Conservation (phyloP, 2,329 filamentous ascomycete species). For the Neospermospora avenae region DNA sequence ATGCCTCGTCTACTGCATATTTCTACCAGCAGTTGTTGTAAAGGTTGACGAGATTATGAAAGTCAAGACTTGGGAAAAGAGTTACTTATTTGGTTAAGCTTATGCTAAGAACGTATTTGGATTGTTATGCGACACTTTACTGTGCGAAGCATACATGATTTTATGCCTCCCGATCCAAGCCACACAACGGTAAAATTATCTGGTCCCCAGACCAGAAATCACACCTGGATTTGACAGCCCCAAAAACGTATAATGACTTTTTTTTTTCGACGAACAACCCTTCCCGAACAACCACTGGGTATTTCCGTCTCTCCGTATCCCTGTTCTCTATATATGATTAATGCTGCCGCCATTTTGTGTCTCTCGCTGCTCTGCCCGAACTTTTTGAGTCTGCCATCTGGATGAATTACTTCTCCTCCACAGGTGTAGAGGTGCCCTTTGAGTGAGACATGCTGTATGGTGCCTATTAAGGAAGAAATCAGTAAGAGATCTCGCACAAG, state of each 20-base stretch:
- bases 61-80: background rate
- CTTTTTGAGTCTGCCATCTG: too few species aligned
- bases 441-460: constrained; percentile 36
- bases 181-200: background rate
- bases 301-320: background rate
- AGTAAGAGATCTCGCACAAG: background rate
- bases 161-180: background rate
- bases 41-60: background rate
- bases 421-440: constrained; percentile 32
- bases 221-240: background rate
- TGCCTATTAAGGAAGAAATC: constrained; percentile 23
- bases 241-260: background rate
- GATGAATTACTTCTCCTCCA: constrained; percentile 19
- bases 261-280: background rate
- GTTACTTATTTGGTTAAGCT: background rate
- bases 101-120: background rate
- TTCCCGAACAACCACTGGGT: background rate
- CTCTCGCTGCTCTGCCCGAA: background rate
- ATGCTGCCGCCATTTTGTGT: background rate
- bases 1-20: too few species aligned
- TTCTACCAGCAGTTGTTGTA: background rate
- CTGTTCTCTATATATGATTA: background rate
- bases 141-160: background rate
- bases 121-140: background rate
- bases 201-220: background rate